Base-by-base conservation (phyloP, 768 basidiomycete genomes). In the Lanmaoa rubissima region DNA sequence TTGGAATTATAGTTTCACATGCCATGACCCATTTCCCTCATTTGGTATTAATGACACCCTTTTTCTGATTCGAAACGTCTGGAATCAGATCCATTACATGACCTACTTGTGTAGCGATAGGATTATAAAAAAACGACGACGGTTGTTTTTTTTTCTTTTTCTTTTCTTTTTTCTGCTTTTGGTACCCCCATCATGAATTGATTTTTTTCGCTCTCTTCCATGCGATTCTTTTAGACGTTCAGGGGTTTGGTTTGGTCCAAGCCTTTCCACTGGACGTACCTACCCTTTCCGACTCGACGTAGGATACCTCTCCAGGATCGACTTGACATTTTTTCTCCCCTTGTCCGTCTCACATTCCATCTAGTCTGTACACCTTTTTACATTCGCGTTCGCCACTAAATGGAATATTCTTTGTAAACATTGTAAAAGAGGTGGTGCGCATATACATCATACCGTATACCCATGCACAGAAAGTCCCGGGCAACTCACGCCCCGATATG, bases 401-500 rank as follows among this genome's bases (percentile, higher is more conserved):
- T 19, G n/a, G 39, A 40, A n/a, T n/a, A 7, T 17, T n/a, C 17
- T n/a, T 40, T 19, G 39, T 40, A 40, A 40, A 40, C 43, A 44
- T 2, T 44, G 26, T 44, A 14, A 28, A 16, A 28, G 1, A 8
- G 28, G 26, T 28, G 7, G 28, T 31, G 7, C 28, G 7, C 7
- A 31, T 31, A 8, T 31, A 31, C 28, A 24, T 24, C 21, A 24
- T 24, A 24, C 21, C 21, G 28, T 31, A 31, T 31, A 31, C 28
- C 28, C 28, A 31, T 31, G 6, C 28, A 31, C 7, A 31, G 1
- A 31, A 28, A 4, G 6, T 28, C 7, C 1, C 14, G 14, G 26
- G 13, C 28, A 17, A 8, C 34, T 53, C 42, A 60, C 2, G 49
- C 57, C 3, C 68, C 68, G 36, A 67, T 68, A 35, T 68, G 67